These are phyloP conservation scores for Yamadazyma tumulicola DNA, from an alignment of 805 yeast species.

Conservation along the genomic window DNA sequence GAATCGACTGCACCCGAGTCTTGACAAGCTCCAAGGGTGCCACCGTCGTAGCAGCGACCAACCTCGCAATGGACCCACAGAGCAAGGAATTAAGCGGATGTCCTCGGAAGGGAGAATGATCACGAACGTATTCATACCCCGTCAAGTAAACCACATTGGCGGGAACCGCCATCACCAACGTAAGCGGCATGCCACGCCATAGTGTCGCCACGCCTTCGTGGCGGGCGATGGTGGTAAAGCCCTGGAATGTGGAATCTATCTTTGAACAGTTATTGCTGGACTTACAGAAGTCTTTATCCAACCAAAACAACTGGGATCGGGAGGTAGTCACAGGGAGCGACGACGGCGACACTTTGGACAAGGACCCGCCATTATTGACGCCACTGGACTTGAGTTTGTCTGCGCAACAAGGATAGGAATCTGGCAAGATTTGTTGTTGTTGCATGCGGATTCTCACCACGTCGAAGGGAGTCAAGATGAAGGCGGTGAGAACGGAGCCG, in stretches of 20 bases:
- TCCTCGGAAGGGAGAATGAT: slow-evolving; percentile 46
- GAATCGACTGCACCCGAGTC: slow-evolving; percentile 89
- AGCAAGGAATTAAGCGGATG: slow-evolving; percentile 70
- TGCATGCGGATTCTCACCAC: slow-evolving; percentile 75
- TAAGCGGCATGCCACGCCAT: slow-evolving; percentile 86
- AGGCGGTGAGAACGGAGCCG: slow-evolving; percentile 70
- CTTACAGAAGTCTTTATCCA: slow-evolving; percentile 29
- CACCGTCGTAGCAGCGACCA: slow-evolving; percentile 76
- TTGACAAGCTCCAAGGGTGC: slow-evolving; percentile 86
- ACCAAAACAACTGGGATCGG: slow-evolving; percentile 18
- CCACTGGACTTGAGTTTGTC: slow-evolving; percentile 2
- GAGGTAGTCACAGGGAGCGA: slow-evolving; percentile 8
- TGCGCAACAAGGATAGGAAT: slow-evolving; percentile 23
- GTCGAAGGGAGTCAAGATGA: slow-evolving; percentile 77
- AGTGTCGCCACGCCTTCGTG: slow-evolving; percentile 75
- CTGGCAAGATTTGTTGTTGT: slow-evolving; percentile 62
- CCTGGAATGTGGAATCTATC: slow-evolving; percentile 71
- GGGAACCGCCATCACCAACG: slow-evolving; percentile 86
- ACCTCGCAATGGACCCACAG: slow-evolving; percentile 83
- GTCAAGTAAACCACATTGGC: slow-evolving; percentile 91
- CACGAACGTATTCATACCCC: slow-evolving; percentile 85
- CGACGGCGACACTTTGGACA: slow-evolving; percentile 11
- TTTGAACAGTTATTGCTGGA: slow-evolving; percentile 38
- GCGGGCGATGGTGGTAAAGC: slow-evolving; percentile 59
- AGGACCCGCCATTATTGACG: not conserved